A percentile compares a stretch with the other conserved stretches of the same genome.
Conservation (phyloP, 345 rosid genomes). For the Rubroshorea leprosula region DNA sequence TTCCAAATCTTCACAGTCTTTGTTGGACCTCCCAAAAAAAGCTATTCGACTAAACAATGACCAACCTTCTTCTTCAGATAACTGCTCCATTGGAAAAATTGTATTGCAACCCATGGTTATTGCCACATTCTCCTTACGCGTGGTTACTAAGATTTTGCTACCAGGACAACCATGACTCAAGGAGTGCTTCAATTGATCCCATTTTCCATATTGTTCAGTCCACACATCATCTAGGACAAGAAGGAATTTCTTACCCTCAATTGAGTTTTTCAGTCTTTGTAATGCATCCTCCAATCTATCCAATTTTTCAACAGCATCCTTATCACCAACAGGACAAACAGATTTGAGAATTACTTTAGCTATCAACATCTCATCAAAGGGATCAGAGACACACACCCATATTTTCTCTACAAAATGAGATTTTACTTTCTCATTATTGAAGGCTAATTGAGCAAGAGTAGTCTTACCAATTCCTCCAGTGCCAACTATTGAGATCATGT, state of each 20-base stretch:
- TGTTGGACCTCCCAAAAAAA: background rate
- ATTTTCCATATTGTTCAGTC: too few species aligned
- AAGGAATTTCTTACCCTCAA: conserved; percentile 8
- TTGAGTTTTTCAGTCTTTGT: conserved; percentile 2
- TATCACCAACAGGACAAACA: too few species aligned
- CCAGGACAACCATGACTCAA: conserved; percentile 1
- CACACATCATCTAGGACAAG: conserved; percentile 28
- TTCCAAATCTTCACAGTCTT: background rate
- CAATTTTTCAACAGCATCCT: background rate
- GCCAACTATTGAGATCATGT: conserved; percentile 4
- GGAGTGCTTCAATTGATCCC: conserved; percentile 7
- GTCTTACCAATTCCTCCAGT: too few species aligned
- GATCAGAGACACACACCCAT: too few species aligned
- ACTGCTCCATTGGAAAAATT: conserved; percentile 1
- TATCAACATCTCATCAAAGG: conserved; percentile 16
- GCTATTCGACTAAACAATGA: conserved; percentile 13
- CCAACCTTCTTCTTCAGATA: too few species aligned
- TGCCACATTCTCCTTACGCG: conserved; percentile 13
- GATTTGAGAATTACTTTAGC: conserved; percentile 22
- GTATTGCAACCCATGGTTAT: background rate
- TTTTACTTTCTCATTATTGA: too few species aligned
- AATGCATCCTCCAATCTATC: background rate
- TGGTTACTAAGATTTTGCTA: conserved; percentile 22
- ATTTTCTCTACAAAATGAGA: too few species aligned
- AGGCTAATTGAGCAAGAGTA: too few species aligned